phyloP scores from a whole-genome alignment of 768 basidiomycete genomes.

The Tricholoma furcatifolium region DNA sequence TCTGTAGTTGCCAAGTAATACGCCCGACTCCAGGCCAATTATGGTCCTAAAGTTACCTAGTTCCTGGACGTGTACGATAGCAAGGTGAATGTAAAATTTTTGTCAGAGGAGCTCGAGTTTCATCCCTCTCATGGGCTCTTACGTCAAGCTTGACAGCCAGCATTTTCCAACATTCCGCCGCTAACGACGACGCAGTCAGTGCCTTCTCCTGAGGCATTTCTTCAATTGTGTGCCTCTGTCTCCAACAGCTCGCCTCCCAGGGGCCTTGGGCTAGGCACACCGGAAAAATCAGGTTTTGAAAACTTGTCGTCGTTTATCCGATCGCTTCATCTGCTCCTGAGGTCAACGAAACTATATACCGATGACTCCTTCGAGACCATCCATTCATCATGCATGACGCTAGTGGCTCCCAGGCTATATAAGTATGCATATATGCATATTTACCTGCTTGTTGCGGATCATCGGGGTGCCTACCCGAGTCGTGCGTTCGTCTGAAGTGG shows the following conservation, averaged over 20 bases:
- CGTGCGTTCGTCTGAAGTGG: background rate
- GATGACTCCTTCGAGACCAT: too few relatives aligned
- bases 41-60: slow-evolving; percentile 5
- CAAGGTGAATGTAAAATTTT: slow-evolving; percentile 19
- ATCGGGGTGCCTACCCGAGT: slow-evolving; percentile 8
- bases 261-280: background rate
- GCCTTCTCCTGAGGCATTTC: background rate
- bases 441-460: too few relatives aligned
- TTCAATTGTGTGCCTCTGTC: background rate
- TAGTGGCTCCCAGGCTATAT: background rate
- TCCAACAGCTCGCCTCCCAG: background rate
- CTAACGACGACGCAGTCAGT: background rate
- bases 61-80: slow-evolving; percentile 17
- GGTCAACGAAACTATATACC: too few relatives aligned
- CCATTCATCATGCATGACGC: background rate
- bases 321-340: background rate
- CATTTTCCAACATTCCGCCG: background rate
- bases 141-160: slow-evolving; percentile 14
- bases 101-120: slow-evolving; percentile 4
- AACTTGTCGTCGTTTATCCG: background rate
- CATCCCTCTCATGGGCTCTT: background rate
- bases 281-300: background rate
- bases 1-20: background rate
- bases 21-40: background rate
- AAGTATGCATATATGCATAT: too few relatives aligned